phyloP scores from a whole-genome alignment of 768 basidiomycete genomes.

The Kwoniella shandongensis region DNA sequence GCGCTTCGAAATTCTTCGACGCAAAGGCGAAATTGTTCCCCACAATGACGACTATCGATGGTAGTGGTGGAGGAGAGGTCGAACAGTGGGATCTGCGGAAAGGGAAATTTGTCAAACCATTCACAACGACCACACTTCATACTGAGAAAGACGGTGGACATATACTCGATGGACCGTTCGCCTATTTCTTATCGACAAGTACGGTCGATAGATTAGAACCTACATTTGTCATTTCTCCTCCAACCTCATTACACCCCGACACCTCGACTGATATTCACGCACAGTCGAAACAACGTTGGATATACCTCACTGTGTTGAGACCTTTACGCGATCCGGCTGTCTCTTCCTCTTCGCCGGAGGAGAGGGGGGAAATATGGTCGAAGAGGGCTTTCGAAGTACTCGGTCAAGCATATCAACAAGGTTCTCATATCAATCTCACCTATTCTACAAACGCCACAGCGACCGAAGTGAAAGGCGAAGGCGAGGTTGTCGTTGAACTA shows the following conservation, averaged over 20 bases:
- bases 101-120: conserved; percentile 54
- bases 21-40: conserved; percentile 61
- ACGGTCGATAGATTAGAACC: conserved; percentile 86
- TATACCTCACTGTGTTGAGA: conserved; percentile 75
- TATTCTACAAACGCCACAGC: conserved; percentile 56
- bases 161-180: conserved; percentile 71
- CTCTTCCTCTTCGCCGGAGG: conserved; percentile 40
- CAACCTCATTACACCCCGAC: conserved; percentile 68
- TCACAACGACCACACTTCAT: conserved; percentile 27
- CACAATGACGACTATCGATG: conserved; percentile 57
- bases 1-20: conserved; percentile 70
- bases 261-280: conserved; percentile 55
- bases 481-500: conserved; percentile 67
- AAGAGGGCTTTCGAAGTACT: conserved; percentile 61
- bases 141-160: conserved; percentile 29
- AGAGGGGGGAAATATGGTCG: conserved; percentile 4
- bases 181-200: conserved; percentile 77
- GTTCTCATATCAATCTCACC: conserved; percentile 65
- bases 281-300: conserved; percentile 51
- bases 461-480: conserved; percentile 57
- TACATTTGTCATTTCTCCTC: conserved; percentile 69
- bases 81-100: conserved; percentile 64
- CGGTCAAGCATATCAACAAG: conserved; percentile 72
- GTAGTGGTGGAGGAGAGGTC: conserved; percentile 52
- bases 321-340: conserved; percentile 57